A percentile compares a stretch with the other conserved stretches of the same genome.
Conservation (phyloP, 2,329 filamentous ascomycete genomes). For the Talaromyces funiculosus region DNA sequence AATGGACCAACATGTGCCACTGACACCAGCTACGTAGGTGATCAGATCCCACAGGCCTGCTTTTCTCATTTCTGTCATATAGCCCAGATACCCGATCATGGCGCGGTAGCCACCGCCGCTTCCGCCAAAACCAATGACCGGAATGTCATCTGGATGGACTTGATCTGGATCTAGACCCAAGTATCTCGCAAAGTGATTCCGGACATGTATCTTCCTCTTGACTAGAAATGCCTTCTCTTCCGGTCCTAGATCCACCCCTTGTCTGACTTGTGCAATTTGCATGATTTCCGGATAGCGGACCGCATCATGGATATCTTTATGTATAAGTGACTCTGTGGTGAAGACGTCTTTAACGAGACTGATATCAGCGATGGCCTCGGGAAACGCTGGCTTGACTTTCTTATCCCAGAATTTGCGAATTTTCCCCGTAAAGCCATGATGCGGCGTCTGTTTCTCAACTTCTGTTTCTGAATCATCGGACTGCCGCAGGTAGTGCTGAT, state of each 20-base stretch:
- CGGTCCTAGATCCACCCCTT: background rate
- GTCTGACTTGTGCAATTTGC: constrained; percentile 7
- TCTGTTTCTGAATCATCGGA: background rate
- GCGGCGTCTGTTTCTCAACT: constrained; percentile 2
- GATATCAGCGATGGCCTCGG: constrained; percentile 13
- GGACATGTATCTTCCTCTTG: constrained; percentile 7
- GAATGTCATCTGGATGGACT: constrained; percentile 12
- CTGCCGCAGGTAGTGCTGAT: constrained; percentile 6
- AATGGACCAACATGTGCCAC: constrained; percentile 12
- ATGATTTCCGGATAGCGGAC: constrained; percentile 8
- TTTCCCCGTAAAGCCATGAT: background rate
- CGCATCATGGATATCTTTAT: constrained; percentile 4
- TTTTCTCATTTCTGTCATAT: constrained; percentile 13
- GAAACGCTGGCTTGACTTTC: constrained; percentile 13
- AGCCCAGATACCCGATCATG: constrained; percentile 12
- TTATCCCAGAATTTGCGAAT: constrained; percentile 7
- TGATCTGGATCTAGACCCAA: constrained; percentile 7
- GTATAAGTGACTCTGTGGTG: constrained; percentile 10
- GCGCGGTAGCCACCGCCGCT: constrained; percentile 13
- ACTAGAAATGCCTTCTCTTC: constrained; percentile 9
- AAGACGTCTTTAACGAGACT: constrained; percentile 14
- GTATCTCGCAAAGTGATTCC: constrained; percentile 10
- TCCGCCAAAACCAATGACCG: constrained; percentile 11
- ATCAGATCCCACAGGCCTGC: constrained; percentile 9
- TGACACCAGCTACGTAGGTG: constrained; percentile 12